Evolutionary conservation across 768 basidiomycete species (phyloP).

Genomic region (Mycena epipterygia): DNA sequence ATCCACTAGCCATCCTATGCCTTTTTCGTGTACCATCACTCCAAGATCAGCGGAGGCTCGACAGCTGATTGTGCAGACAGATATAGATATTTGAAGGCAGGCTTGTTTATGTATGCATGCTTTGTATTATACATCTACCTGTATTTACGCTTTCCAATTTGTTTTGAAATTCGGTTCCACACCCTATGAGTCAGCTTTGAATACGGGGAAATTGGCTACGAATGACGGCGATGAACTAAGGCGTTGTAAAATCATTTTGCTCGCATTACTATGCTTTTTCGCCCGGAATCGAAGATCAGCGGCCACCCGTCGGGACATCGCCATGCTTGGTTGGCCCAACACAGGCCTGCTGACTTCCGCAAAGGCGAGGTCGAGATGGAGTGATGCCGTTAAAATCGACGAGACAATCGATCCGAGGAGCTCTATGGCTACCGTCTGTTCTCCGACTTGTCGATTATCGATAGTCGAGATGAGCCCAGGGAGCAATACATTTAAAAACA

Average conservation of each 20-base stretch:
- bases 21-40: slow-evolving; percentile 54
- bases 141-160: slow-evolving; percentile 22
- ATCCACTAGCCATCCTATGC: slow-evolving; percentile 53
- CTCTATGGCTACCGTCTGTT: slow-evolving; percentile 71
- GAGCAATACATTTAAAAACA: slow-evolving; percentile 78
- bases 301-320: slow-evolving; percentile 77
- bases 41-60: slow-evolving; percentile 50
- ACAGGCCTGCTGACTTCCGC: slow-evolving; percentile 61
- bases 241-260: slow-evolving; percentile 68
- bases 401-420: slow-evolving; percentile 75
- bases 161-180: background rate
- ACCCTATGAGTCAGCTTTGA: slow-evolving; percentile 47
- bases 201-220: slow-evolving; percentile 81
- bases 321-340: slow-evolving; percentile 73
- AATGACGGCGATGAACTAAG: slow-evolving; percentile 74
- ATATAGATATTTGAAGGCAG: slow-evolving; percentile 13
- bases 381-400: slow-evolving; percentile 73
- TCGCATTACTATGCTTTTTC: slow-evolving; percentile 64
- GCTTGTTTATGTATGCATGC: background rate
- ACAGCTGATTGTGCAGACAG: slow-evolving; percentile 48
- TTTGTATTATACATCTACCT: slow-evolving; percentile 23
- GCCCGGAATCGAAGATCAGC: slow-evolving; percentile 63
- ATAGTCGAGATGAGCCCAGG: slow-evolving; percentile 70
- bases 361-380: slow-evolving; percentile 81
- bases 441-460: slow-evolving; percentile 66